A percentile compares a stretch with the other conserved stretches of the same genome.
Conservation (phyloP, 805 yeast genomes). For the Vanderwaltozyma tropicalis region DNA sequence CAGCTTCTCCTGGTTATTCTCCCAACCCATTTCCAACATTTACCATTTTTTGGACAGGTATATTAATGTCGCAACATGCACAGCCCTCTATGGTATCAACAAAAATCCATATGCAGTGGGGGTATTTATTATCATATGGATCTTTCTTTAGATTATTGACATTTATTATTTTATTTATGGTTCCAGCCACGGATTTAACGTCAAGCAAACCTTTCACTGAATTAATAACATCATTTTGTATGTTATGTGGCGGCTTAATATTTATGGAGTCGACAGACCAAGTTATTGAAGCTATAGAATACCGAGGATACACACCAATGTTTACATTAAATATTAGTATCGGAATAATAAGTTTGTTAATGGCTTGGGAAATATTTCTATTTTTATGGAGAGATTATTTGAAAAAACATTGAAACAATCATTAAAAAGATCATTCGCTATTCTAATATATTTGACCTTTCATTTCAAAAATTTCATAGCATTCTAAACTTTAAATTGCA, state of each 20-base stretch:
- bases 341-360: slow-evolving; percentile 64
- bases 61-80: slow-evolving; percentile 87
- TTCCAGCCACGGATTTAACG: slow-evolving; percentile 25
- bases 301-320: slow-evolving; percentile 77
- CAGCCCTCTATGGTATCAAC: slow-evolving; percentile 78
- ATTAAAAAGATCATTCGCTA: neutral
- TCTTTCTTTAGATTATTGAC: slow-evolving; percentile 67
- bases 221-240: slow-evolving; percentile 63
- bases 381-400: slow-evolving; percentile 52
- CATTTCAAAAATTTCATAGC: too few relatives aligned
- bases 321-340: slow-evolving; percentile 81
- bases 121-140: slow-evolving; percentile 69
- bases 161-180: slow-evolving; percentile 42
- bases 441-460: too few relatives aligned
- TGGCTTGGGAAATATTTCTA: slow-evolving; percentile 80
- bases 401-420: slow-evolving; percentile 1
- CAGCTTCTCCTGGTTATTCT: slow-evolving; percentile 62
- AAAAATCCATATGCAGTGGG: slow-evolving; percentile 85
- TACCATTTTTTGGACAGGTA: slow-evolving; percentile 93
- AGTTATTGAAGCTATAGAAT: slow-evolving; percentile 68
- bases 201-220: slow-evolving; percentile 83
- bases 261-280: slow-evolving; percentile 91
- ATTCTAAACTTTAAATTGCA: too few relatives aligned
- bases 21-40: slow-evolving; percentile 93
- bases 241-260: slow-evolving; percentile 80